Evolutionary conservation across 352 stramenopile species (phyloP), one percentile per base, ranked within the genome.

Genomic region (Phytophthora megakarya): DNA sequence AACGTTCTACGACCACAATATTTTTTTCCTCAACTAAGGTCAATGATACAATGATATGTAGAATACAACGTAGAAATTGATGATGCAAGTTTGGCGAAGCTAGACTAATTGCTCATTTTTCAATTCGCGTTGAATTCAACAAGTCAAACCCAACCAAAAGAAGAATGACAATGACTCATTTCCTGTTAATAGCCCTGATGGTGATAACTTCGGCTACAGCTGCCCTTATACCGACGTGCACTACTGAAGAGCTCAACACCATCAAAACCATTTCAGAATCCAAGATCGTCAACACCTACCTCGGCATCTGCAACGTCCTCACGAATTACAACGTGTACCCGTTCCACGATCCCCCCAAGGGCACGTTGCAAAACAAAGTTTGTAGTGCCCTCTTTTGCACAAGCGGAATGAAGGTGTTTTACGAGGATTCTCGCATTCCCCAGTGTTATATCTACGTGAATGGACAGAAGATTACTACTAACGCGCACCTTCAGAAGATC

Each of bases 301-400:
- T 56, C 13, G 18, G 18, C 13, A 38, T 57, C 25, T 64, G 45
- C 55, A 47, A 57, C n/a, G 28, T 11, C 2, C 30, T 62, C 23
- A 49, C 23, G 18, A 26, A 13, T 11, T 65, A 58, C 45, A n/a
- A 50, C 18, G 25, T 58, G 9, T 61, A 51, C 16, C 52, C 52
- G 26, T 65, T 65, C 45, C 30, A 40, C 8, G 3, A 28, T 8
- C 12, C 30, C 4, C 56, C 37, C 5, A 58, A 25, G 4, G 46
- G 38, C 26, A 38, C 22, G 19, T 35, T 33, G 13, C 26, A 44
- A 51, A 37, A 3, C 15, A 18, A 42, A 2, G 22, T 65, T 5
- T 65, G 56, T 28, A 10, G 15, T 28, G 18, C 23, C 8, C 11
- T 35, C 8, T 51, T 57, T 16, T 65, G 56, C 56, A 22, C 21